Evolutionary conservation across 805 yeast genomes (phyloP), one percentile per base, ranked within the genome.

Genomic region (Lipomyces japonicus): DNA sequence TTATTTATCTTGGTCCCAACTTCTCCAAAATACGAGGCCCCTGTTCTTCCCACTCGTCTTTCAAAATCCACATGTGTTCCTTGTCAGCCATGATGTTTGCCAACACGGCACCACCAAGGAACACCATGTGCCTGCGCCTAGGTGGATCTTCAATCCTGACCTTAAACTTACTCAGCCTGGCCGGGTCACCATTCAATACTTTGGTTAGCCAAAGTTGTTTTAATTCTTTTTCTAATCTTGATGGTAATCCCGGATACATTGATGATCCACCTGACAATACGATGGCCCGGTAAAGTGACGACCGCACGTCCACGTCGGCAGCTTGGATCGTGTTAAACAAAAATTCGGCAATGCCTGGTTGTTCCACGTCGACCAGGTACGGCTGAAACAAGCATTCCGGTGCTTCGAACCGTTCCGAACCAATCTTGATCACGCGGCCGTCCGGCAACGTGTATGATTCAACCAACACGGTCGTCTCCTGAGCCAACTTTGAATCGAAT

Each of bases 131-230:
- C 68, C 90, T 85, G 76, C 98, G 88, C 75, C 97, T 81, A 60
- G 98, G 98, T 37, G 98, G 97, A 68, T 93, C 97, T 69, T 93
- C 97, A 63, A 93, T 93, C 71, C 91, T 81, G 36, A 93, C 96
- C 71, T 93, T 93, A 72, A 93, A 91, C 70, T 90, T 90, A 41
- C 59, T 57, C 59, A 93, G 75, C 65, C 97, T 78, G 16, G 88
- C 65, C 24, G 97, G 82, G 70, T 93, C 95, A 44, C 89, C 89
- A 58, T 84, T 80, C 53, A 93, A 78, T 18, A 93, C 96, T 64
- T 81, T 80, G 2, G 95, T 82, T 60, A 86, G 82, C 97, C 97
- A 93, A 61, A 87, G 80, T 69, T 93, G 98, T 71, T 93, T 93
- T 69, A 93, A 77, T 69, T 93, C 98, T 68, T 87, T 91, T 69